A percentile compares a stretch with the other conserved stretches of the same genome.
These are phyloP conservation scores for Mucor ambiguus DNA, from an alignment of 371 early-diverging fungal genomes.

Conservation along the genomic window DNA sequence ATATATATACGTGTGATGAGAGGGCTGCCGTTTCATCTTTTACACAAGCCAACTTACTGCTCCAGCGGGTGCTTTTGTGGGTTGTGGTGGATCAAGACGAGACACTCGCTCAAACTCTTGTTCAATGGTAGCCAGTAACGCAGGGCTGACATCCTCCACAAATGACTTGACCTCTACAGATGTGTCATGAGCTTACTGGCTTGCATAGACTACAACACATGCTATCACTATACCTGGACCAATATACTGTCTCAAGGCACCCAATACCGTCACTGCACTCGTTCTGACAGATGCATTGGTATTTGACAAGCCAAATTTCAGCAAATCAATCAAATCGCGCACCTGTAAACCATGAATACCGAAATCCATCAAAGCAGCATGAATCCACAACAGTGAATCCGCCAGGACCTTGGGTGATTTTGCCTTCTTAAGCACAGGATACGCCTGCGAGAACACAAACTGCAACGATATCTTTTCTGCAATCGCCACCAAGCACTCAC, in stretches of 20 bases:
- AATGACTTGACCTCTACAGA: constrained; percentile 66
- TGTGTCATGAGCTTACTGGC: too few relatives aligned
- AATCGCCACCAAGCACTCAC: constrained; percentile 74
- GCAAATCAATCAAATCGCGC: constrained; percentile 80
- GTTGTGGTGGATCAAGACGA: constrained; percentile 74
- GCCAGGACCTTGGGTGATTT: constrained; percentile 92
- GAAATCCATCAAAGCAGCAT: constrained; percentile 82
- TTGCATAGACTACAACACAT: too few relatives aligned
- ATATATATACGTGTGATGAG: neutral
- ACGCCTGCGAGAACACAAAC: constrained; percentile 79
- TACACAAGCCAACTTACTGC: constrained; percentile 12
- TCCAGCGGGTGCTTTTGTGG: constrained; percentile 52
- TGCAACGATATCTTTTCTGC: constrained; percentile 77
- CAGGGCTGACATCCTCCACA: constrained; percentile 85
- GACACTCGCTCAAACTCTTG: constrained; percentile 91
- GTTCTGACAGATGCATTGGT: constrained; percentile 85
- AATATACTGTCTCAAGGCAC: constrained; percentile 79
- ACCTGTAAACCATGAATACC: constrained; percentile 79
- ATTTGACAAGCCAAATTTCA: constrained; percentile 78
- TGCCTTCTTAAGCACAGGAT: constrained; percentile 75
- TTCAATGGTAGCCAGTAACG: constrained; percentile 81
- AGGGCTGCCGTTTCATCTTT: neutral
- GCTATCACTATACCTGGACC: constrained; percentile 67
- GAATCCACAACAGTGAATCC: constrained; percentile 85
- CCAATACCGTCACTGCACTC: constrained; percentile 77